These are phyloP conservation scores for Alternaria sp. DNA, from an alignment of 2,329 filamentous ascomycete species.

Conservation along the genomic window DNA sequence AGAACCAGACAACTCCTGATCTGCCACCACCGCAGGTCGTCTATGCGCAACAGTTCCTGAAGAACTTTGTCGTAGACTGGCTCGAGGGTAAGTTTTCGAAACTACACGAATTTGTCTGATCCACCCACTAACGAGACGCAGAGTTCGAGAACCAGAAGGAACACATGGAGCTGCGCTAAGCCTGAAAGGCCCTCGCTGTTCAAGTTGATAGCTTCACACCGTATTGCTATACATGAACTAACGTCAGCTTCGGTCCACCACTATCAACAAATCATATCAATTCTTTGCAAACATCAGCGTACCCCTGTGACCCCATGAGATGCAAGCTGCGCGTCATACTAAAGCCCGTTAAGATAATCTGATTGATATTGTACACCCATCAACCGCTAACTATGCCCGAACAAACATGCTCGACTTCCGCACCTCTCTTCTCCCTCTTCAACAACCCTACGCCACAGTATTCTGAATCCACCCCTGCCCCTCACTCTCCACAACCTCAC, in stretches of 20 bases:
- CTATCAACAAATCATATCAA: neutral
- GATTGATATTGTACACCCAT: neutral
- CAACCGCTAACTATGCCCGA: neutral
- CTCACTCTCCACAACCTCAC: conserved; percentile 15
- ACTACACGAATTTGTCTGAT: neutral
- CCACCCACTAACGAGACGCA: neutral
- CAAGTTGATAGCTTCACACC: neutral
- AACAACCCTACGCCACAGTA: neutral
- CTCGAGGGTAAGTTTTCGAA: conserved; percentile 53
- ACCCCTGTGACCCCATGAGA: neutral
- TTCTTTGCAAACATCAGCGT: neutral
- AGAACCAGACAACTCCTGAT: conserved; percentile 64
- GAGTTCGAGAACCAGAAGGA: conserved; percentile 6
- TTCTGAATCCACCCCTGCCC: conserved; percentile 15
- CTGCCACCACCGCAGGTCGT: conserved; percentile 66
- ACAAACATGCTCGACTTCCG: neutral
- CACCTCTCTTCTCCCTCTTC: neutral
- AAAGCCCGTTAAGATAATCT: neutral
- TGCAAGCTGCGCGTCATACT: neutral
- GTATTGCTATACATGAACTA: neutral
- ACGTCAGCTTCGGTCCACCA: neutral
- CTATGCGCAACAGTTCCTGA: conserved; percentile 64
- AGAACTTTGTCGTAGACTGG: conserved; percentile 71
- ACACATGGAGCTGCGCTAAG: neutral
- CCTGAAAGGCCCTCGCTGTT: neutral